Evolutionary conservation across 176 grass and related monocot genomes (phyloP).

Genomic region (Tuctoria greenei): DNA sequence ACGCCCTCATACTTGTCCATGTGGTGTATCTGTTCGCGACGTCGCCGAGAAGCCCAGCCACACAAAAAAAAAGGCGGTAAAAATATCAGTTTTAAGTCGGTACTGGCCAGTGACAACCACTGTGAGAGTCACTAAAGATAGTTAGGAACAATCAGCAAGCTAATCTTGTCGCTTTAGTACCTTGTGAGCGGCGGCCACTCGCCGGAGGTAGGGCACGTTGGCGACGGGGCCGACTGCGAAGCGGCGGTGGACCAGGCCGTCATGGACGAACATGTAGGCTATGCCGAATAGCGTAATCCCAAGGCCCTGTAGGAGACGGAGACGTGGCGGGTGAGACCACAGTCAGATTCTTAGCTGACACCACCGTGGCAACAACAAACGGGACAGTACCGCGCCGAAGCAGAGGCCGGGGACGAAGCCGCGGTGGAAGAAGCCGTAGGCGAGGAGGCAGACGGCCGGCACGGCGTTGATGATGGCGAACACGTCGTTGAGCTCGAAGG

Average conservation of each 20-base stretch:
- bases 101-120: neutral
- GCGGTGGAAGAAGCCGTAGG: conserved; percentile 75
- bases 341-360: neutral
- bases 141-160: neutral
- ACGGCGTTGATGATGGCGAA: conserved; percentile 91
- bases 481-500: conserved; percentile 94
- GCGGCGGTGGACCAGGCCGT: conserved; percentile 76
- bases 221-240: conserved; percentile 67
- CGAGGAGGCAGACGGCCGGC: conserved; percentile 71
- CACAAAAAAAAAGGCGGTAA: conserved; percentile 12
- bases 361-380: neutral
- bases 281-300: conserved; percentile 80
- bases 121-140: neutral
- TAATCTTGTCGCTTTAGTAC: conserved; percentile 32
- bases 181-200: conserved; percentile 74
- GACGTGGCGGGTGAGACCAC: conserved; percentile 37
- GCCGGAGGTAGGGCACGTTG: conserved; percentile 75
- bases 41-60: conserved; percentile 16
- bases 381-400: conserved; percentile 68
- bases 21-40: conserved; percentile 73
- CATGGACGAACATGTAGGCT: conserved; percentile 87
- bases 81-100: conserved; percentile 10
- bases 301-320: conserved; percentile 40
- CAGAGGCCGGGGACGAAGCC: conserved; percentile 81
- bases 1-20: conserved; percentile 82